Evolutionary conservation across 176 grass and related monocot species (phyloP).

Genomic region (Hordeum vulgare): MorexV3_pseudomolecules_assembly NC_058523.1:503804359-503804858

Average conservation of each 20-base stretch:
- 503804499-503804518: background rate
- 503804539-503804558: background rate
- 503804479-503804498: background rate
- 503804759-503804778: too few species aligned
- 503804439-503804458: background rate
- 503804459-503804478: background rate
- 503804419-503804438: conserved; percentile 17
- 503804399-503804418: background rate
- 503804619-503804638: background rate
- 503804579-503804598: background rate
- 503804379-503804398: background rate
- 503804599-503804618: background rate
- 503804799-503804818: too few species aligned
- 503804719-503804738: too few species aligned
- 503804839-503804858: background rate
- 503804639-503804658: background rate
- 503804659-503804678: too few species aligned
- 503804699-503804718: too few species aligned
- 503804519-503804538: background rate
- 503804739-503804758: too few species aligned
- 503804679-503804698: too few species aligned
- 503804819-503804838: background rate
- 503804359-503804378: background rate
- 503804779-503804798: too few species aligned
- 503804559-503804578: background rate